Percentiles rank a stretch among this genome's conserved stretches.
phyloP scores from a whole-genome alignment of 2,329 filamentous ascomycete genomes.

The Neoascochyta sp. region DNA sequence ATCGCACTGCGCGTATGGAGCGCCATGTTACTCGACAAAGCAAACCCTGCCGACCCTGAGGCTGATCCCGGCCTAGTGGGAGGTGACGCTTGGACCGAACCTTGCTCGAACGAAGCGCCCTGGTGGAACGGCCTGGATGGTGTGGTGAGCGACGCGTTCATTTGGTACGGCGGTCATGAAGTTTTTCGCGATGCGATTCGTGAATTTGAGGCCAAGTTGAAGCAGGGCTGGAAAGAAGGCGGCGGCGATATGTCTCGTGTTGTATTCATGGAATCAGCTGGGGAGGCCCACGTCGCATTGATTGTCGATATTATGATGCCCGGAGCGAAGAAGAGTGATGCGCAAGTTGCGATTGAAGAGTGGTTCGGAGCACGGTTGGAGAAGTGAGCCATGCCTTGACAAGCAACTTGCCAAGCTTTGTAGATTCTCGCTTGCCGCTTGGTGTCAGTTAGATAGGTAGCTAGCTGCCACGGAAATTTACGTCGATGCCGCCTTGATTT shows the following conservation, averaged over 20 bases:
- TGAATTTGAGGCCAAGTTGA: constrained; percentile 7
- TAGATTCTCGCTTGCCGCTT: too few species aligned
- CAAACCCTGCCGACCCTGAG: constrained; percentile 7
- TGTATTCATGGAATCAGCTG: constrained; percentile 10
- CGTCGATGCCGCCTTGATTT: too few species aligned
- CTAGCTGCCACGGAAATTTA: too few species aligned
- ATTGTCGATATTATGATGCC: constrained; percentile 16
- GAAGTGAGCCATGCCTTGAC: too few species aligned
- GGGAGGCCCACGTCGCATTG: constrained; percentile 17
- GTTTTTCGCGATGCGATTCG: constrained; percentile 13
- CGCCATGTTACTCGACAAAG: constrained; percentile 15
- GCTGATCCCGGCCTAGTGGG: constrained; percentile 9
- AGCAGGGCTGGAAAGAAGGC: constrained; percentile 14
- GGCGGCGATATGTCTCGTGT: constrained; percentile 10
- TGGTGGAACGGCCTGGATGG: constrained; percentile 11
- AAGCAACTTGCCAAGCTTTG: too few species aligned
- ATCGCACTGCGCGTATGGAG: constrained; percentile 10
- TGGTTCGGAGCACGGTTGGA: constrained; percentile 11
- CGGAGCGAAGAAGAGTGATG: constrained; percentile 4
- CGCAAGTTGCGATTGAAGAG: constrained; percentile 11
- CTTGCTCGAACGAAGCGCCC: constrained; percentile 8
- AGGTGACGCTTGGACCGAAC: constrained; percentile 15
- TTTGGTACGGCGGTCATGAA: constrained; percentile 9
- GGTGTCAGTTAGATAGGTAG: too few species aligned
- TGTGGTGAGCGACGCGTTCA: constrained; percentile 9